phyloP scores from a whole-genome alignment of 148 eudicot genomes.

The Mesembryanthemum crystallinum region DNA sequence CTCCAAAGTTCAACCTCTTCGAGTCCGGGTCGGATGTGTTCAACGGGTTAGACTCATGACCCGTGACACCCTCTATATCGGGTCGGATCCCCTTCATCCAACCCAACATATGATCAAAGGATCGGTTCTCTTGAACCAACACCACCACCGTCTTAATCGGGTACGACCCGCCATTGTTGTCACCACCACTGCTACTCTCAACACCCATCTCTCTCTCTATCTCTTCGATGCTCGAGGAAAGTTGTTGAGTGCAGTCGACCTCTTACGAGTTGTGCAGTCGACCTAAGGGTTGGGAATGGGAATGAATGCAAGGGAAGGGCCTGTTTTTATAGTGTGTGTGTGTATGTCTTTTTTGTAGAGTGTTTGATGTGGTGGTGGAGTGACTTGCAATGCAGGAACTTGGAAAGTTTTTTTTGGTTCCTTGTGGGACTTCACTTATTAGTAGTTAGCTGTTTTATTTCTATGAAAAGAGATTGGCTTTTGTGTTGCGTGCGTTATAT shows the following conservation, averaged over 20 bases:
- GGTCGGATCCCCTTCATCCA: constrained; percentile 72
- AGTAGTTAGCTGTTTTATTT: no score
- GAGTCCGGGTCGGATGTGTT: constrained; percentile 30
- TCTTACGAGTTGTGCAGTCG: no score
- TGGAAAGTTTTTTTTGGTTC: not conserved
- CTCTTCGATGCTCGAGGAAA: no score
- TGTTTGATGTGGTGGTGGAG: constrained; percentile 6
- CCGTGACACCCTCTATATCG: constrained; percentile 58
- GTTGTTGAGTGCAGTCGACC: no score
- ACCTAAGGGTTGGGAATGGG: not conserved
- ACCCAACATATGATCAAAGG: constrained; percentile 76
- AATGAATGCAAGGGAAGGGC: not conserved
- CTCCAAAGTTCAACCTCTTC: constrained; percentile 28
- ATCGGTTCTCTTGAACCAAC: constrained; percentile 71
- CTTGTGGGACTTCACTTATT: constrained; percentile 3
- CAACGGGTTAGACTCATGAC: constrained; percentile 42
- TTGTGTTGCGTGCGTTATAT: not conserved
- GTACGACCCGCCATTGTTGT: constrained; percentile 5
- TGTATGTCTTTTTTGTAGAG: no score
- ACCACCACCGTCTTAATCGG: constrained; percentile 76
- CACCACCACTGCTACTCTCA: not conserved
- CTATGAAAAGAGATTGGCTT: not conserved
- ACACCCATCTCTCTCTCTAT: not conserved
- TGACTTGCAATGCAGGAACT: constrained; percentile 19
- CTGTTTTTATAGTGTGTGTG: not conserved